Conservation (phyloP, 2,329 filamentous ascomycete species). For the Alternaria dauci region DNA sequence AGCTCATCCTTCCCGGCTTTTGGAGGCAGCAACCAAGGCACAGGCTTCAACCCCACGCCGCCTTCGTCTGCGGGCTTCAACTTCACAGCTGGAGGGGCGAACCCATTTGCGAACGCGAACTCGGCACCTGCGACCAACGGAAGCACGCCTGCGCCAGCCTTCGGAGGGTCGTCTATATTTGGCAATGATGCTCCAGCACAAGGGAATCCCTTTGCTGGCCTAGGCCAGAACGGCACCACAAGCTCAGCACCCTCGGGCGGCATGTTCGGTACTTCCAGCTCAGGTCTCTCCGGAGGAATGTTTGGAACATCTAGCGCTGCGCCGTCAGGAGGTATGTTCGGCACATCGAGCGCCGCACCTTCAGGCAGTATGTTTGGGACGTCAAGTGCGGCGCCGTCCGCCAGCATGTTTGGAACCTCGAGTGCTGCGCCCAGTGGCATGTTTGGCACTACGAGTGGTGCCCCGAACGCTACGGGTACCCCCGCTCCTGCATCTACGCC, state of each 20-base stretch:
- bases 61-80: constrained; percentile 36
- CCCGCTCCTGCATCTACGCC: constrained; percentile 26
- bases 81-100: constrained; percentile 35
- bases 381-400: constrained; percentile 3
- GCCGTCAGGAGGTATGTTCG: constrained; percentile 18
- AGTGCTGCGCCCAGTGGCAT: constrained; percentile 23
- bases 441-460: constrained; percentile 25
- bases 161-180: constrained; percentile 28
- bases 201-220: constrained; percentile 32
- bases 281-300: constrained; percentile 4
- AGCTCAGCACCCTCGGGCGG: constrained; percentile 6
- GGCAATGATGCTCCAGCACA: constrained; percentile 27
- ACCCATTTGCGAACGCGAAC: constrained; percentile 33
- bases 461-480: constrained; percentile 22
- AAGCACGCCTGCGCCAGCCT: constrained; percentile 19
- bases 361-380: constrained; percentile 6
- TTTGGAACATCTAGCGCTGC: constrained; percentile 15
- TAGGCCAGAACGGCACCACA: constrained; percentile 27
- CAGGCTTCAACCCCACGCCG: constrained; percentile 37
- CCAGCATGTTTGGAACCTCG: constrained; percentile 27
- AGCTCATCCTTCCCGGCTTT: constrained; percentile 46
- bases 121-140: constrained; percentile 35
- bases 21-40: constrained; percentile 30
- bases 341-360: constrained; percentile 8
- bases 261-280: constrained; percentile 13